These are phyloP conservation scores for Candida ulmi DNA, from an alignment of 805 yeast genomes.

Conservation along the genomic window DNA sequence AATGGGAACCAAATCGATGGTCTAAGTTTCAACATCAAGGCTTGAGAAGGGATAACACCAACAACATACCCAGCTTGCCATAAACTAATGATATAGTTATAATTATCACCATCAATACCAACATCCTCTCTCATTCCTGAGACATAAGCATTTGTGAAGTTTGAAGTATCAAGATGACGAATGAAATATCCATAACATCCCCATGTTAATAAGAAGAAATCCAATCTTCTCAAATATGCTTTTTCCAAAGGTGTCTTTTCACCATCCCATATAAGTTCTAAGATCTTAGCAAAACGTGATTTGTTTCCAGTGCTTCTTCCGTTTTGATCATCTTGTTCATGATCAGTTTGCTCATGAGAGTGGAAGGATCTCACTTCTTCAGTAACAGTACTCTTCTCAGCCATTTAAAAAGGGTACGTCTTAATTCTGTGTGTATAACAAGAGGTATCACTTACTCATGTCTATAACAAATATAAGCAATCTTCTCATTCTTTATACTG, in stretches of 20 bases:
- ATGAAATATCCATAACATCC: neutral
- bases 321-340: no score
- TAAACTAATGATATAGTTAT: conserved; percentile 46
- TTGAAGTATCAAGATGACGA: neutral
- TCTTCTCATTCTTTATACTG: no score
- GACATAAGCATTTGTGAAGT: conserved; percentile 31
- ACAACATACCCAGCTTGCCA: conserved; percentile 58
- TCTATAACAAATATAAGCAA: no score
- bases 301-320: no score
- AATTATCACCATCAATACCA: conserved; percentile 40
- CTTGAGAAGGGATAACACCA: conserved; percentile 59
- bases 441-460: no score
- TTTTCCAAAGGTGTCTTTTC: conserved; percentile 38
- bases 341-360: no score
- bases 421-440: no score
- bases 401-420: no score
- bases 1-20: conserved; percentile 54
- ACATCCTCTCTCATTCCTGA: conserved; percentile 60
- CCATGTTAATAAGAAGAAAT: conserved; percentile 2
- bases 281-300: no score
- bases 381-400: no score
- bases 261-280: conserved; percentile 27
- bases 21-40: conserved; percentile 43
- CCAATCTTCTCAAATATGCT: conserved; percentile 45
- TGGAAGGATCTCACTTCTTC: no score